Conservation (phyloP, 164 flowering plant genomes). For the Umbellularia californica region DNA sequence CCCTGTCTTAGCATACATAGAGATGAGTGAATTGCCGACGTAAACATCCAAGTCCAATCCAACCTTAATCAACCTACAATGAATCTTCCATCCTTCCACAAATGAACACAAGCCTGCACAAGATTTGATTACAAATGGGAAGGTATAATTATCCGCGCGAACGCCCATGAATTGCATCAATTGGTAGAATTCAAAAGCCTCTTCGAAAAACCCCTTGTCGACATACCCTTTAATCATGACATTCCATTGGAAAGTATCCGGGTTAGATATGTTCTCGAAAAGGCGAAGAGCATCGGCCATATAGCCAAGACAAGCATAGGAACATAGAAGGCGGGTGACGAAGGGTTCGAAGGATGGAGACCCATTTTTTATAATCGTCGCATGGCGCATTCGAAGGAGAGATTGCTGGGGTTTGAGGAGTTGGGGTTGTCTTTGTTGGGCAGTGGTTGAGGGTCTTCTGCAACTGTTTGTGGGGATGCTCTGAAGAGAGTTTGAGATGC, state of each 20-base stretch:
- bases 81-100: slow-evolving; percentile 43
- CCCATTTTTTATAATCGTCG: slow-evolving; percentile 4
- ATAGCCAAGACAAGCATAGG: slow-evolving; percentile 30
- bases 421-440: neutral
- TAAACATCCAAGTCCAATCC: slow-evolving; percentile 49
- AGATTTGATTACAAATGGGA: slow-evolving; percentile 60
- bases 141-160: slow-evolving; percentile 19
- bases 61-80: slow-evolving; percentile 34
- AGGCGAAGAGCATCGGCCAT: slow-evolving; percentile 42
- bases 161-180: slow-evolving; percentile 18
- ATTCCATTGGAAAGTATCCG: slow-evolving; percentile 50
- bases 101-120: slow-evolving; percentile 28
- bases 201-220: slow-evolving; percentile 9
- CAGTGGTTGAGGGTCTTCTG: neutral
- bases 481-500: slow-evolving; percentile 11
- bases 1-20: slow-evolving; percentile 59
- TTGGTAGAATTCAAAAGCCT: slow-evolving; percentile 18
- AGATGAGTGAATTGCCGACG: slow-evolving; percentile 48
- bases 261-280: slow-evolving; percentile 38
- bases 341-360: slow-evolving; percentile 3
- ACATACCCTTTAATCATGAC: slow-evolving; percentile 31
- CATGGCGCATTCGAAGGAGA: neutral
- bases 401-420: neutral
- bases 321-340: slow-evolving; percentile 18
- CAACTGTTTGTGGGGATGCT: slow-evolving; percentile 5